Evolutionary conservation across 257 asterid genomes (phyloP).

Genomic region (Ocimum tenuiflorum): DNA sequence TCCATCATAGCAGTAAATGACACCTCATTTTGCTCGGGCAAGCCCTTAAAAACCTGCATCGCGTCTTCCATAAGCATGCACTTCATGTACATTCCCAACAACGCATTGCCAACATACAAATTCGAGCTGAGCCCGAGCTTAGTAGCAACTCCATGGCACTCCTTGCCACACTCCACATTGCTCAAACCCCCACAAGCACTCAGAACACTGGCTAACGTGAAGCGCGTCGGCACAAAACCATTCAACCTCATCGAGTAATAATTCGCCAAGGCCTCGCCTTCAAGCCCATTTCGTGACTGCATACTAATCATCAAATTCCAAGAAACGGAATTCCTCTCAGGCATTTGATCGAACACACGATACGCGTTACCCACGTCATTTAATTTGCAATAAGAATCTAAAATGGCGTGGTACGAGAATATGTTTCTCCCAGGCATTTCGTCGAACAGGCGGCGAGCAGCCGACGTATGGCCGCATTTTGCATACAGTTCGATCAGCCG

Average conservation of each 20-base stretch:
- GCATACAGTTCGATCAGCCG: constrained; percentile 56
- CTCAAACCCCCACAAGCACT: constrained; percentile 59
- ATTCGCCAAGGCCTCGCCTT: constrained; percentile 48
- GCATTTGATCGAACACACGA: constrained; percentile 47
- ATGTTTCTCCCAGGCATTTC: constrained; percentile 52
- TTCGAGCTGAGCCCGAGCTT: constrained; percentile 53
- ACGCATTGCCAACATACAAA: constrained; percentile 55
- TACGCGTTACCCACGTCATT: constrained; percentile 42
- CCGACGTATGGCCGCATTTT: constrained; percentile 38
- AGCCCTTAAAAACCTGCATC: constrained; percentile 35
- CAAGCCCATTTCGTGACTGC: constrained; percentile 41
- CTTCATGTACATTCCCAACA: constrained; percentile 67
- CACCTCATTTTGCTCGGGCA: constrained; percentile 62
- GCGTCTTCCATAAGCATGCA: constrained; percentile 44
- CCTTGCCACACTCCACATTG: constrained; percentile 39
- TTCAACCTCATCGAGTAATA: constrained; percentile 38
- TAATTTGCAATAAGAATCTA: constrained; percentile 49
- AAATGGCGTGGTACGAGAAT: constrained; percentile 58
- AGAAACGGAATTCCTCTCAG: constrained; percentile 49
- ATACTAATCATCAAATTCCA: constrained; percentile 62
- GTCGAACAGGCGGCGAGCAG: constrained; percentile 59
- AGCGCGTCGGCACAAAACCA: constrained; percentile 52
- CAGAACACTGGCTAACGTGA: constrained; percentile 66
- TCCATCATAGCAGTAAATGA: constrained; percentile 69
- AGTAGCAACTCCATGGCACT: constrained; percentile 55